phyloP scores from a whole-genome alignment of 2,329 filamentous ascomycete species.

The Botryotinia globosa region DNA sequence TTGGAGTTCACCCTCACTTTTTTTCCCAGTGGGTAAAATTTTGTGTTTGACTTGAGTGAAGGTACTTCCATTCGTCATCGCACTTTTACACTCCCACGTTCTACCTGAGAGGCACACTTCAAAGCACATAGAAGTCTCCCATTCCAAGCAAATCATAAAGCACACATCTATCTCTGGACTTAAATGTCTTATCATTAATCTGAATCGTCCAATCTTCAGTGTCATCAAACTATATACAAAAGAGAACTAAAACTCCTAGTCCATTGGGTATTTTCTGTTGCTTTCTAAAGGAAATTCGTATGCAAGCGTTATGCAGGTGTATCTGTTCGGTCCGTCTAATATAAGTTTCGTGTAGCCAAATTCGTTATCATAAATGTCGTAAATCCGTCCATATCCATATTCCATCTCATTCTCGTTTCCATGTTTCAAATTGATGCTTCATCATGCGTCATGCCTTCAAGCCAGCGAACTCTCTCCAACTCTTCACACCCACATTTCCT shows the following conservation, averaged over 20 bases:
- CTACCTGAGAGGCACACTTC: no score
- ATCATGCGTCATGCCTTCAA: constrained; percentile 1
- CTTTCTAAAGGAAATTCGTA: constrained; percentile 10
- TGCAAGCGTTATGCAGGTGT: constrained; percentile 1
- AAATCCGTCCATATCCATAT: not conserved
- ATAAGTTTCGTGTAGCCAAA: not conserved
- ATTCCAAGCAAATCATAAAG: not conserved
- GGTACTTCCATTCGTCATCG: no score
- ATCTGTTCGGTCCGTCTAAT: not conserved
- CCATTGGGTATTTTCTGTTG: constrained; percentile 16
- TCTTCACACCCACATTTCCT: not conserved
- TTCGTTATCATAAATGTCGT: constrained; percentile 8
- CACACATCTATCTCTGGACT: not conserved
- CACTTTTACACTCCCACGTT: no score
- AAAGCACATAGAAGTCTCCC: not conserved
- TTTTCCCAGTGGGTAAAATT: not conserved
- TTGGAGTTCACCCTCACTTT: not conserved
- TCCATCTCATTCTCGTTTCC: not conserved
- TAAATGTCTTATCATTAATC: not conserved
- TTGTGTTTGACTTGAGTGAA: no score
- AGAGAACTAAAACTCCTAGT: constrained; percentile 6
- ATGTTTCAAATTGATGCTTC: not conserved
- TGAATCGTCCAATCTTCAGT: not conserved
- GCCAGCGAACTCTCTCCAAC: not conserved
- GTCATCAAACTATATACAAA: not conserved